Evolutionary conservation across 768 basidiomycete species (phyloP).

Genomic region (Serendipita vermifera): DNA sequence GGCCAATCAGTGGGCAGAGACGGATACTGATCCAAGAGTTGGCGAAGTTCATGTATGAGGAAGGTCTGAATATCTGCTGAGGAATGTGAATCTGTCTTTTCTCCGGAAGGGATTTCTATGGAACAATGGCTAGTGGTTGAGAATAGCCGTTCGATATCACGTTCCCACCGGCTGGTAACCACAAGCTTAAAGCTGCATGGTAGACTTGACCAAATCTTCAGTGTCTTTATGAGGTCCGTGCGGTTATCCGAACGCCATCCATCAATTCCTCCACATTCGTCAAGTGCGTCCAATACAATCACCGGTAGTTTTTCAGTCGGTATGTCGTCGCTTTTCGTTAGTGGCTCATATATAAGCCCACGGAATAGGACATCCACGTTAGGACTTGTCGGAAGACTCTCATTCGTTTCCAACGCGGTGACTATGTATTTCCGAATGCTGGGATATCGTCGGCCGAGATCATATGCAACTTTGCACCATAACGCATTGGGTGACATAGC

Average conservation of each 20-base stretch:
- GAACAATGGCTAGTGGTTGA: no score
- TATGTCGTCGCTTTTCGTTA: background rate
- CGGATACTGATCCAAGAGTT: background rate
- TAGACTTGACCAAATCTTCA: background rate
- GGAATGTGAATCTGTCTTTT: background rate
- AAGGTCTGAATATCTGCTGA: background rate
- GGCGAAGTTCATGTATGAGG: background rate
- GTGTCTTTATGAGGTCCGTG: background rate
- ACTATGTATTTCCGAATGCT: no score
- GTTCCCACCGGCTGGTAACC: slow-evolving; percentile 2
- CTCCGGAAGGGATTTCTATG: background rate
- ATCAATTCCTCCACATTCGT: slow-evolving; percentile 4
- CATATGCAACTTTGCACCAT: no score
- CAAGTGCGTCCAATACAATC: background rate
- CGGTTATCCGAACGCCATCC: background rate
- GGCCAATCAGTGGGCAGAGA: background rate
- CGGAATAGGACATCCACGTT: no score
- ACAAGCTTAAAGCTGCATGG: background rate
- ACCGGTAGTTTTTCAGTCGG: background rate
- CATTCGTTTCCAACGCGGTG: no score
- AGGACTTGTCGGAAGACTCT: no score
- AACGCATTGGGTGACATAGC: no score
- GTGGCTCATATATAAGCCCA: no score
- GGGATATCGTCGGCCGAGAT: no score
- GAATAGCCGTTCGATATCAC: background rate